A percentile compares a stretch with the other conserved stretches of the same genome.
Conservation (phyloP, 1,284 basidiomycete species). For the Fomitopsis palustris region DNA sequence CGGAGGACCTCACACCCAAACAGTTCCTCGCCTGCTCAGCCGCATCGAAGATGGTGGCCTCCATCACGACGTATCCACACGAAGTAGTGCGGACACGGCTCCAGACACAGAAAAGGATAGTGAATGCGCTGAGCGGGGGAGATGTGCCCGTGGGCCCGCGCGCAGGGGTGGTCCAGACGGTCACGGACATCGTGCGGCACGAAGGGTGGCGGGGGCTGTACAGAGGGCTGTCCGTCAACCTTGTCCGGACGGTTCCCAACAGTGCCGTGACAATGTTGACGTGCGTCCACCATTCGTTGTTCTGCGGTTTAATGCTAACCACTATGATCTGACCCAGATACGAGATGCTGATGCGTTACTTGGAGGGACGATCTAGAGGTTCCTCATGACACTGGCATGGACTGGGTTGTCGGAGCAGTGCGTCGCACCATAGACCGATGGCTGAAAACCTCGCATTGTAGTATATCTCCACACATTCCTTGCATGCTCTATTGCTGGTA, state of each 20-base stretch:
- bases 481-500: not conserved
- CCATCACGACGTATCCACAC: conserved; percentile 92
- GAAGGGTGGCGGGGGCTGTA: conserved; percentile 89
- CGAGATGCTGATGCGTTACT: conserved; percentile 64
- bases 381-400: conserved; percentile 13
- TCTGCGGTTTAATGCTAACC: not conserved
- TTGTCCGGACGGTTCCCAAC: conserved; percentile 90
- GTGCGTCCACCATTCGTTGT: conserved; percentile 48
- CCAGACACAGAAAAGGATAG: conserved; percentile 75
- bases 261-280: conserved; percentile 93
- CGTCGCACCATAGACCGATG: not conserved
- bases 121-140: conserved; percentile 44
- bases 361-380: conserved; percentile 24
- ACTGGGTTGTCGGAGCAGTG: not conserved
- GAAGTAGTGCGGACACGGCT: conserved; percentile 92
- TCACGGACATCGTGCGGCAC: conserved; percentile 66
- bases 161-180: conserved; percentile 70
- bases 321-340: conserved; percentile 38
- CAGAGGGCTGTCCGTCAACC: conserved; percentile 86
- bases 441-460: conserved; percentile 14
- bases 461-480: conserved; percentile 11
- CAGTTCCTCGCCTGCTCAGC: conserved; percentile 87
- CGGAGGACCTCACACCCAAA: conserved; percentile 57
- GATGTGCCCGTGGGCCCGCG: conserved; percentile 33
- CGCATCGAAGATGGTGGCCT: conserved; percentile 90